Conservation (phyloP, 345 rosid genomes). For the Adansonia digitata region DNA sequence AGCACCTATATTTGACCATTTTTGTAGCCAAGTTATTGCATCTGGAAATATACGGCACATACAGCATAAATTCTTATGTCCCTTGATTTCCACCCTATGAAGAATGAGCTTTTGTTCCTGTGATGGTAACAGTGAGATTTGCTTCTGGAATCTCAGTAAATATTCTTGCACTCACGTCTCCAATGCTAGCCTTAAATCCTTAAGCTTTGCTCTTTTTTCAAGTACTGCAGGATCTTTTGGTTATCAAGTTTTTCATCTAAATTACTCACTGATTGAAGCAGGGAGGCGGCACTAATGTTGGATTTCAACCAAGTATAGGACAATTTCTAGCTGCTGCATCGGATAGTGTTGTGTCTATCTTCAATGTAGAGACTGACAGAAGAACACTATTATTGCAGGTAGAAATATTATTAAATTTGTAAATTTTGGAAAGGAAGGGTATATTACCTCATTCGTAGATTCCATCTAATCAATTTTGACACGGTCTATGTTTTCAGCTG, state of each 20-base stretch:
- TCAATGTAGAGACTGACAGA: constrained; percentile 65
- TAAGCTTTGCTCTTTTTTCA: constrained; percentile 5
- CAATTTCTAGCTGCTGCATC: constrained; percentile 77
- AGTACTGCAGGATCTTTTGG: constrained; percentile 19
- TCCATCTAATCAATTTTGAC: no score
- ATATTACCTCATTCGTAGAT: no score
- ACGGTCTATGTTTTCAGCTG: background rate
- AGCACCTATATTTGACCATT: constrained; percentile 12
- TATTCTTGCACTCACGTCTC: constrained; percentile 35
- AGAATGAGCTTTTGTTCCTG: constrained; percentile 81
- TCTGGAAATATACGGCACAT: constrained; percentile 56
- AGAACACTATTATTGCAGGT: constrained; percentile 56
- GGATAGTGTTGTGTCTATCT: constrained; percentile 64
- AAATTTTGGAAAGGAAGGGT: constrained; percentile 5
- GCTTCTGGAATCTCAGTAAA: constrained; percentile 66
- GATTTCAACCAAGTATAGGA: constrained; percentile 89
- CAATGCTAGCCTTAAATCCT: constrained; percentile 54
- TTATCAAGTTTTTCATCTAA: constrained; percentile 11
- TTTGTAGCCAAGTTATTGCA: constrained; percentile 65
- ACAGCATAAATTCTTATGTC: constrained; percentile 60
- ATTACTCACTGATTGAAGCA: constrained; percentile 29
- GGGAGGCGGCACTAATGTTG: constrained; percentile 71
- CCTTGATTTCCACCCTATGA: constrained; percentile 91
- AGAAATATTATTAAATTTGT: constrained; percentile 7
- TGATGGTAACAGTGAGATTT: constrained; percentile 84